Conservation (phyloP, 768 basidiomycete species). For the Hypholoma sublateritium region DNA sequence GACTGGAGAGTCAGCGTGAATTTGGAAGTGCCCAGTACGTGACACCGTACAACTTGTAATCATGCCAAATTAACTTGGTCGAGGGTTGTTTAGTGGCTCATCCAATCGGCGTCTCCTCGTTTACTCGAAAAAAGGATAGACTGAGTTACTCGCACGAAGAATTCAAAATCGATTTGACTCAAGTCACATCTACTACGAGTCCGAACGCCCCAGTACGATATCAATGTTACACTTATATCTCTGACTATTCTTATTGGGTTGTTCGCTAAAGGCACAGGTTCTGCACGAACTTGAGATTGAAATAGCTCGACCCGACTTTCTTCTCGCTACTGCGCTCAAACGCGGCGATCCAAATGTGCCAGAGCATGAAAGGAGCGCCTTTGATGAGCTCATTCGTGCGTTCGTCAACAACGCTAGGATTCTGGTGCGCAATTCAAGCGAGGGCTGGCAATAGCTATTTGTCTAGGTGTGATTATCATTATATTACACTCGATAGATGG, state of each 20-base stretch:
- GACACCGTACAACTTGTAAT: background rate
- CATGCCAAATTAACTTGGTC: background rate
- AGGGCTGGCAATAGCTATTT: constrained; percentile 21
- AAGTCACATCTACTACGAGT: constrained; percentile 65
- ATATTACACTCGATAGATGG: background rate
- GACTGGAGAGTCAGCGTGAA: constrained; percentile 96
- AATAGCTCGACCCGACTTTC: constrained; percentile 65
- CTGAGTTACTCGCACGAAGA: constrained; percentile 94
- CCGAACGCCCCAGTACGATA: constrained; percentile 50
- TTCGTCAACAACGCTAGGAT: constrained; percentile 94
- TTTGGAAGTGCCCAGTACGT: constrained; percentile 83
- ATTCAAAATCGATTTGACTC: constrained; percentile 91
- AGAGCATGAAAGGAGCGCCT: constrained; percentile 70
- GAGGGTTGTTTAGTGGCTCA: constrained; percentile 49
- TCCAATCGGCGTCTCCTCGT: constrained; percentile 60
- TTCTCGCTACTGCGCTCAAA: constrained; percentile 71
- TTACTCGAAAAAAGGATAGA: constrained; percentile 81
- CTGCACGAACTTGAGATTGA: constrained; percentile 93
- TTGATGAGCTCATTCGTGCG: constrained; percentile 89
- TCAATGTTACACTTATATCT: background rate
- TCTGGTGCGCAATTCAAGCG: constrained; percentile 66
- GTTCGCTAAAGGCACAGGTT: constrained; percentile 46
- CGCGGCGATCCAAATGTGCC: constrained; percentile 58
- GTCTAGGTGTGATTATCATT: background rate
- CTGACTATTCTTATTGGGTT: constrained; percentile 3